Base-by-base conservation (phyloP, 306 rosid species). In the Dicorynia guianensis region DNA sequence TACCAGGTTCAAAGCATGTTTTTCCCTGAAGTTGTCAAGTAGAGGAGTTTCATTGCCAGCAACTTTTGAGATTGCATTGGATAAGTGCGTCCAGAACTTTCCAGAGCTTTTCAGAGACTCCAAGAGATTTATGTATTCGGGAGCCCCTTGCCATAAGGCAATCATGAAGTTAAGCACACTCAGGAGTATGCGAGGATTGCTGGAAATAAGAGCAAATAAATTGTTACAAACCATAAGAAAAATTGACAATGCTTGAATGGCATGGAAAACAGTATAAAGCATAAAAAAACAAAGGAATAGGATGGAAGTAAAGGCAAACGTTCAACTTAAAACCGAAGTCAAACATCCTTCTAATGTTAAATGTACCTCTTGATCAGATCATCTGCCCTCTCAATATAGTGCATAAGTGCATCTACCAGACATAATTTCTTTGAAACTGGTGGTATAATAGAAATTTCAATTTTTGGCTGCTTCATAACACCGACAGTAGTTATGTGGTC, bases 101-200 rank as follows among this genome's bases (percentile, higher is more conserved):
- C 38, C 85, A 46, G 88, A 82, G 76, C 84, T 80, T 86, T 83
- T 88, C 82, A 94, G 49, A 63, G 72, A 68, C 18, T 81, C 90
- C 87, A 94, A 80, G 56, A 94, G 80, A 81, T 76, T 81, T 58
- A 81, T 62, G 76, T 86, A 90, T 53, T 85, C 93, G 35, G 87
- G 76, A 67, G 95, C 96, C 62, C 90, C 90, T 86, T 94, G 93
- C 98, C 98, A 94, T 81, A 94, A 71, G 57, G 90, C 93, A 86
- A 80, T 67, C 76, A 88, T 30, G 74, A 94, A 92, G 82, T 92
- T 88, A 18, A 94, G 90, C 62, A 94, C 84, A 79, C 84, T 81
- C 74, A 88, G 88, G 75, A 91, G 89, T 46, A 90, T 70, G 44
- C 70, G 72, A 12, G 93, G 93, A 63, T 87, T 86, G 81, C 98